Evolutionary conservation across 495 filamentous ascomycete species (phyloP), one percentile per base, ranked within the genome.

Genomic region (Ramalina intermedia): DNA sequence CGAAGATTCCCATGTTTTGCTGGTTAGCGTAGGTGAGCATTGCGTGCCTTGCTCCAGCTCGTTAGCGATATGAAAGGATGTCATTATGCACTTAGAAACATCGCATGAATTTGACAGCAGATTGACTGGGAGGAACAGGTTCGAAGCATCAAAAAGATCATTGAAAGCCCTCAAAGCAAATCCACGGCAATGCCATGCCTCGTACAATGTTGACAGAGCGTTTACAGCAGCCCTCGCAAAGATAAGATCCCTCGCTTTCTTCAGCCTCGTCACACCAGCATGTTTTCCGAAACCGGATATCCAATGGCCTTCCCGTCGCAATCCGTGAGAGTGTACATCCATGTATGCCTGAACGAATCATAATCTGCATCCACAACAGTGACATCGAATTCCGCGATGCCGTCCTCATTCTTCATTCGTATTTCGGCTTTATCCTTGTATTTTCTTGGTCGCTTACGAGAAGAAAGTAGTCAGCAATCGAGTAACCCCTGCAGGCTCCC

Each of bases 251-350:
- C 6, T 2, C 0, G 29, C 6, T 13, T 11, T 2, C 7, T 7
- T 33, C 29, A 33, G 29, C 29, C 29, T 33, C 12, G 29, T 33
- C 3, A 33, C 0, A 11, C 29, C 7, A 58, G 49, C 21, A 41
- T 16, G 0, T 6, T 47, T 23, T 55, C 56, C 6, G 29, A 20
- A 2, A 39, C 42, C 4, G 33, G 16, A 0, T 45, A 52, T 13
- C 3, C 11, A 13, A 58, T 52, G 0, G 14, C 21, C 4, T 49
- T 1, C 0, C 27, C 12, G 1, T 52, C 7, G 0, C 18, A 17
- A 29, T 55, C 52, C 6, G 49, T 46, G 29, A 58, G 36, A 3
- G 8, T 55, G 49, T 58, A 58, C 40, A 47, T 37, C 55, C 55
- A 58, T 20, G 12, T 24, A 13, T 47, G 37, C 1, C 13, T 16